Percentiles rank a stretch among this genome's conserved stretches.
phyloP scores from a whole-genome alignment of 345 rosid genomes.

The Camelina laxa region DNA sequence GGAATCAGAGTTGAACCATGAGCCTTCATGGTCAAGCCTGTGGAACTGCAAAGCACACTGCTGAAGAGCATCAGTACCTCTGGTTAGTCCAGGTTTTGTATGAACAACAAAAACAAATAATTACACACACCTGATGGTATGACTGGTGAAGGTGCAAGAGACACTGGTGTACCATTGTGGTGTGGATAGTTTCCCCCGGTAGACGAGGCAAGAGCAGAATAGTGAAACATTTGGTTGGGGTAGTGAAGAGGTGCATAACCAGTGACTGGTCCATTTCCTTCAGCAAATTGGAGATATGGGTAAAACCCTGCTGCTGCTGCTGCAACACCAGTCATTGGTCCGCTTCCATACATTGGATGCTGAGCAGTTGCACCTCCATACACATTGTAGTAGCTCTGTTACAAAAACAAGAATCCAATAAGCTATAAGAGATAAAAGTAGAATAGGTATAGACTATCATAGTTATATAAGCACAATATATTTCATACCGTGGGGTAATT shows the following conservation, averaged over 20 bases:
- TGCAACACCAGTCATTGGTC: conserved; percentile 65
- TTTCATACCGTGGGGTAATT: conserved; percentile 81
- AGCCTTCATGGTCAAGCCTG: conserved; percentile 81
- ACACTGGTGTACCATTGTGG: conserved; percentile 75
- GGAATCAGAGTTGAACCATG: conserved; percentile 69
- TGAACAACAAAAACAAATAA: background rate
- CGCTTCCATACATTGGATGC: conserved; percentile 75
- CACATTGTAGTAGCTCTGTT: conserved; percentile 80
- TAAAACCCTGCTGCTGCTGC: conserved; percentile 65
- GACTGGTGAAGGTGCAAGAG: conserved; percentile 80
- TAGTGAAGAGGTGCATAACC: conserved; percentile 73
- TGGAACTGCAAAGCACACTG: conserved; percentile 99
- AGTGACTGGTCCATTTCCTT: conserved; percentile 64
- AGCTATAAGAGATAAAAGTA: background rate
- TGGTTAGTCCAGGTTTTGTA: conserved; percentile 15
- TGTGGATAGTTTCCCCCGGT: conserved; percentile 65
- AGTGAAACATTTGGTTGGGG: conserved; percentile 76
- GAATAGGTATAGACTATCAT: background rate
- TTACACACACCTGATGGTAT: conserved; percentile 72
- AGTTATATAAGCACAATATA: background rate
- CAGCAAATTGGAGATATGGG: conserved; percentile 85
- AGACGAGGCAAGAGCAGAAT: conserved; percentile 62
- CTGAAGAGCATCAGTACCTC: conserved; percentile 67
- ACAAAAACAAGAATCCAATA: background rate
- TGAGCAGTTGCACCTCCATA: conserved; percentile 86